Evolutionary conservation across 2,329 filamentous ascomycete species (phyloP).

Genomic region (Clarireedia hainanense): DNA sequence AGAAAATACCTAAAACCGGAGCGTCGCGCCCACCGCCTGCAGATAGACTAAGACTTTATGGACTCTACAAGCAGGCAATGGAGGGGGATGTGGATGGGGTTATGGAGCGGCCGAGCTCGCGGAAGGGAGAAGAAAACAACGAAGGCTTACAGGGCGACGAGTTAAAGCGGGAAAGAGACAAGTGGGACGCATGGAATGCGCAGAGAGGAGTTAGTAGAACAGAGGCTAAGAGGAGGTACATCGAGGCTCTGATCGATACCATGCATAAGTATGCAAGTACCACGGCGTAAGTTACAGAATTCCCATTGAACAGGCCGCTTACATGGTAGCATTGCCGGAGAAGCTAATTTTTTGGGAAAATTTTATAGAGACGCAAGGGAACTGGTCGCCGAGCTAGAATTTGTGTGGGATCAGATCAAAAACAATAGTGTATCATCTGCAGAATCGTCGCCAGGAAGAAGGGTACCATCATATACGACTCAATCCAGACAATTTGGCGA

Average conservation of each 20-base stretch:
- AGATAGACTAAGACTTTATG: conserved; percentile 88
- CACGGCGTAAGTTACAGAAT: conserved; percentile 51
- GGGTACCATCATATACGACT: conserved; percentile 24
- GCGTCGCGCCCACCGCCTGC: conserved; percentile 77
- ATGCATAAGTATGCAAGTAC: conserved; percentile 92
- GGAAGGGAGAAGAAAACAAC: conserved; percentile 48
- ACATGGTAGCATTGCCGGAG: background rate
- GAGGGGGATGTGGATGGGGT: conserved; percentile 94
- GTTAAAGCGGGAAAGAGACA: conserved; percentile 47
- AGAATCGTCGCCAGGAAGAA: conserved; percentile 44
- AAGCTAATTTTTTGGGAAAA: conserved; percentile 10
- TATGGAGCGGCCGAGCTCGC: conserved; percentile 68
- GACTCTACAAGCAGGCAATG: conserved; percentile 98
- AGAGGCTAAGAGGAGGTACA: conserved; percentile 89
- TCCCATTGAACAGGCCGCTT: background rate
- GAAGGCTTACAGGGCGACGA: conserved; percentile 29
- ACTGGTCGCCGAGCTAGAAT: conserved; percentile 90
- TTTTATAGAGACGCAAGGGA: conserved; percentile 64
- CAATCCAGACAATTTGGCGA: conserved; percentile 36
- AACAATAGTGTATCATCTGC: conserved; percentile 66
- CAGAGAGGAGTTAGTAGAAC: conserved; percentile 78
- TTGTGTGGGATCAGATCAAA: conserved; percentile 98
- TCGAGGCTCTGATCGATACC: conserved; percentile 87
- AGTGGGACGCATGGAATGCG: conserved; percentile 94
- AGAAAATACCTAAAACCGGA: conserved; percentile 91